phyloP scores from a whole-genome alignment of 306 rosid species.

The Amphicarpaea edgeworthii region DNA sequence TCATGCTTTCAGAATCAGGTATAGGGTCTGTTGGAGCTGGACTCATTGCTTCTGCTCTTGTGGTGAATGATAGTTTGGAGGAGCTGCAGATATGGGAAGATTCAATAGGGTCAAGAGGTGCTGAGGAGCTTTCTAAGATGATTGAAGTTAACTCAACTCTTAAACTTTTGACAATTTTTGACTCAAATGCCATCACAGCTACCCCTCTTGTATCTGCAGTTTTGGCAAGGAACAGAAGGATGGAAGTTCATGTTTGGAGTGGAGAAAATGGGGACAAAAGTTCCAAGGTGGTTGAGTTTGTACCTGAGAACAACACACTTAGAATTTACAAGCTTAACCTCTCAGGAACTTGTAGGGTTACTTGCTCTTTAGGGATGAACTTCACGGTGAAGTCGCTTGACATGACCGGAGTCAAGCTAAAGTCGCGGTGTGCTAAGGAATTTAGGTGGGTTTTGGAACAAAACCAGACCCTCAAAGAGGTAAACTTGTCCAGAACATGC shows the following conservation, averaged over 20 bases:
- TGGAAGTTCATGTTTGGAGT: slow-evolving; percentile 93
- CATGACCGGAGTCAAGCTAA: slow-evolving; percentile 81
- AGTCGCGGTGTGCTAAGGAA: slow-evolving; percentile 88
- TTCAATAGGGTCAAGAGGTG: slow-evolving; percentile 91
- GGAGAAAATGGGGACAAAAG: slow-evolving; percentile 72
- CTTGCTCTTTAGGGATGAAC: slow-evolving; percentile 85
- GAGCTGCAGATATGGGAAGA: slow-evolving; percentile 97
- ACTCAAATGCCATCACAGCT: slow-evolving; percentile 72
- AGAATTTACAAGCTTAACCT: slow-evolving; percentile 72
- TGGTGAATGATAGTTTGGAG: slow-evolving; percentile 73
- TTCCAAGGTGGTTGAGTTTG: slow-evolving; percentile 90
- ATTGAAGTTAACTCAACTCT: slow-evolving; percentile 86
- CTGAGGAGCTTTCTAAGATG: slow-evolving; percentile 93
- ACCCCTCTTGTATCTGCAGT: slow-evolving; percentile 88
- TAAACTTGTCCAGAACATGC: slow-evolving; percentile 73
- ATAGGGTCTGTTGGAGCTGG: slow-evolving; percentile 77
- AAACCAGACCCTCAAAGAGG: slow-evolving; percentile 73
- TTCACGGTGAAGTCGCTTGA: slow-evolving; percentile 79
- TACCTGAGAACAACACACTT: slow-evolving; percentile 73
- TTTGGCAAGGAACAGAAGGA: slow-evolving; percentile 78
- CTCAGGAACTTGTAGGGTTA: slow-evolving; percentile 82
- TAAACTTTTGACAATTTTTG: slow-evolving; percentile 77
- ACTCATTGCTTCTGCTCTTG: slow-evolving; percentile 76
- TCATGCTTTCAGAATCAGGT: slow-evolving; percentile 77
- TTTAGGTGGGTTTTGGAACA: slow-evolving; percentile 88